Evolutionary conservation across 139 green algal species (phyloP).

Genomic region (Trebouxia sp.): DNA sequence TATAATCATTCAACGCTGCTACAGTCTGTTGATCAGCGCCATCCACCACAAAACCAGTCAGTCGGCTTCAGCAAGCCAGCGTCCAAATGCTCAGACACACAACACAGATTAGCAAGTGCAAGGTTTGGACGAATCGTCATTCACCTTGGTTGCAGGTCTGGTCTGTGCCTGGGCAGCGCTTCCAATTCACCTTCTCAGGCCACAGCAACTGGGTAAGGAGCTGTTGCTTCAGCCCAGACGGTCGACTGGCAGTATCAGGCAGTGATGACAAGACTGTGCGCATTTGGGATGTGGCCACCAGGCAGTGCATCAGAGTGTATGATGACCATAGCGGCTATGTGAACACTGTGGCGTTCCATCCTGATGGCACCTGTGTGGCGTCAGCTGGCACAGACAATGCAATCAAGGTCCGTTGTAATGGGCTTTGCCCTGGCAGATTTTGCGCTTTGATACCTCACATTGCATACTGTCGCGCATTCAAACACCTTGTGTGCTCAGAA

Average conservation of each 20-base stretch:
- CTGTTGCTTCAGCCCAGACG: constrained; percentile 74
- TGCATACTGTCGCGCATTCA: too few relatives aligned
- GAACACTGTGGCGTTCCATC: constrained; percentile 76
- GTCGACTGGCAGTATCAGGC: constrained; percentile 73
- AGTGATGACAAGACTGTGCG: constrained; percentile 81
- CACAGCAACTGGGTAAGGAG: constrained; percentile 91
- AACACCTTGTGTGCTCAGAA: too few relatives aligned
- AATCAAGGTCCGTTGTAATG: constrained; percentile 62
- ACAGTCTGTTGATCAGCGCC: too few relatives aligned
- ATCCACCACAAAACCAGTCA: too few relatives aligned
- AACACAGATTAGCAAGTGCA: too few relatives aligned
- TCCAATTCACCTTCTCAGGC: constrained; percentile 76
- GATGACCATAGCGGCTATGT: constrained; percentile 65
- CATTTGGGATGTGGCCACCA: constrained; percentile 82
- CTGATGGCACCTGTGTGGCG: constrained; percentile 84
- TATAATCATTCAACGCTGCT: too few relatives aligned
- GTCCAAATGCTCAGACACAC: too few relatives aligned
- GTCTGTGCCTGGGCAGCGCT: constrained; percentile 75
- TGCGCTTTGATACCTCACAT: too few relatives aligned
- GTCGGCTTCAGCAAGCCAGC: too few relatives aligned
- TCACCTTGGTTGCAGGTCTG: constrained; percentile 81
- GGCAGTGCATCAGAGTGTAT: constrained; percentile 63
- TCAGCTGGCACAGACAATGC: constrained; percentile 62
- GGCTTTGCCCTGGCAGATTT: too few relatives aligned
- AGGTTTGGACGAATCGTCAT: too few relatives aligned